A percentile compares a stretch with the other conserved stretches of the same genome.
Conservation (phyloP, 306 rosid species). For the Senna siamea region DNA sequence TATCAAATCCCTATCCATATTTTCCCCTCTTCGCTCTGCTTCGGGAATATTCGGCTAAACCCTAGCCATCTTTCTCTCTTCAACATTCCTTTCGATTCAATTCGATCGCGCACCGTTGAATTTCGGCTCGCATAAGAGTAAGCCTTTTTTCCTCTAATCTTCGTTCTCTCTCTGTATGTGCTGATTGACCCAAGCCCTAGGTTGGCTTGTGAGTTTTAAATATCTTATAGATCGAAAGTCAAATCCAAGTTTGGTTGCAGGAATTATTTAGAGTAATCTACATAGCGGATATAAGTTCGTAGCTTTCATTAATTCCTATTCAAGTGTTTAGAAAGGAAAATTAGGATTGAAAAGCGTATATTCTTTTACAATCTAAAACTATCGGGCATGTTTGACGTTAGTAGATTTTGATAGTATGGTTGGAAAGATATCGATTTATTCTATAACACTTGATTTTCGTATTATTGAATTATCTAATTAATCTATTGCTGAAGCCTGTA, state of each 20-base stretch:
- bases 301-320: background rate
- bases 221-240: background rate
- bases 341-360: background rate
- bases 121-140: conserved; percentile 17
- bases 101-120: background rate
- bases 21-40: background rate
- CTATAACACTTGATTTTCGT: background rate
- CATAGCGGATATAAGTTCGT: background rate
- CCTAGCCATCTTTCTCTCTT: conserved; percentile 18
- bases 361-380: background rate
- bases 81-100: background rate
- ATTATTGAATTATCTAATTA: background rate
- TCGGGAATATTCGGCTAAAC: conserved; percentile 8
- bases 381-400: background rate
- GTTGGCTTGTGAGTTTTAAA: background rate
- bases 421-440: background rate
- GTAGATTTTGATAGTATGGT: background rate
- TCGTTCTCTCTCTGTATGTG: background rate
- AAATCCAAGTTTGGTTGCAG: background rate
- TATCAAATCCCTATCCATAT: no score
- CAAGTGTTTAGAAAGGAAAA: background rate
- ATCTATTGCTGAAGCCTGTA: background rate
- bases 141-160: conserved; percentile 3
- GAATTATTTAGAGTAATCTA: background rate
- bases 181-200: background rate